Percentiles rank a stretch among this genome's conserved stretches.
Evolutionary conservation across 192 early-diverging fungal species (phyloP).

Genomic region (Martensiomyces pterosporus): DNA sequence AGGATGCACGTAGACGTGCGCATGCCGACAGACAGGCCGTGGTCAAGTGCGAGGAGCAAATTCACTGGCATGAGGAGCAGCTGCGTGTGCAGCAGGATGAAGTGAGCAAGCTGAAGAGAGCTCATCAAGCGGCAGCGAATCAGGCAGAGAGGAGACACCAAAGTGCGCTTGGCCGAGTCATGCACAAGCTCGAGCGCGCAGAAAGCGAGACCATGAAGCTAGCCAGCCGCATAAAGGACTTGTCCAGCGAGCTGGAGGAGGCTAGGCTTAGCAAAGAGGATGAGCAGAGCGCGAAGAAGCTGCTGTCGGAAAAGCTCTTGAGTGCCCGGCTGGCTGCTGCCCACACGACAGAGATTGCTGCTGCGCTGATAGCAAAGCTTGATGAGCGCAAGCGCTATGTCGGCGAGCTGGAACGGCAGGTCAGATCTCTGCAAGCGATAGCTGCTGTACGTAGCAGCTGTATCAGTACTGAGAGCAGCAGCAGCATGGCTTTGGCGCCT

Average conservation of each 20-base stretch:
- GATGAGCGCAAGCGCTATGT: slow-evolving; percentile 14
- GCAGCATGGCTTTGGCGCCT: neutral
- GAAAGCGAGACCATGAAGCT: slow-evolving; percentile 13
- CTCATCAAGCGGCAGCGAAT: slow-evolving; percentile 15
- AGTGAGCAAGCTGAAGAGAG: neutral
- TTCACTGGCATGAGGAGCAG: slow-evolving; percentile 23
- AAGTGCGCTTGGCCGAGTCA: slow-evolving; percentile 9
- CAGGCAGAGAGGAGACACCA: slow-evolving; percentile 16
- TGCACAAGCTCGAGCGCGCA: slow-evolving; percentile 8
- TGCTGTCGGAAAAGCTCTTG: slow-evolving; percentile 8
- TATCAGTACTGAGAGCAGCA: no score
- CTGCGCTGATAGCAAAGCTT: slow-evolving; percentile 12
- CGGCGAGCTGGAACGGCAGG: slow-evolving; percentile 20
- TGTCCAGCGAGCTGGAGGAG: slow-evolving; percentile 16
- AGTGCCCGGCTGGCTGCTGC: slow-evolving; percentile 12
- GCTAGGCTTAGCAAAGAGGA: slow-evolving; percentile 4
- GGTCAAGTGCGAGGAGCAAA: slow-evolving; percentile 9
- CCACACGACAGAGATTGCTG: slow-evolving; percentile 5
- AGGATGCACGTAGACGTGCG: slow-evolving; percentile 16
- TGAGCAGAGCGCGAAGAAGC: neutral
- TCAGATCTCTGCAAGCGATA: slow-evolving; percentile 1
- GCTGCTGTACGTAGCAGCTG: no score
- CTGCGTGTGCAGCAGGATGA: slow-evolving; percentile 12
- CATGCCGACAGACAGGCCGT: slow-evolving; percentile 4
- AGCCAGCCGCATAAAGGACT: slow-evolving; percentile 10